Conservation (phyloP, 2,329 filamentous ascomycete species). For the Arthrobotrys sphaeroides region DNA sequence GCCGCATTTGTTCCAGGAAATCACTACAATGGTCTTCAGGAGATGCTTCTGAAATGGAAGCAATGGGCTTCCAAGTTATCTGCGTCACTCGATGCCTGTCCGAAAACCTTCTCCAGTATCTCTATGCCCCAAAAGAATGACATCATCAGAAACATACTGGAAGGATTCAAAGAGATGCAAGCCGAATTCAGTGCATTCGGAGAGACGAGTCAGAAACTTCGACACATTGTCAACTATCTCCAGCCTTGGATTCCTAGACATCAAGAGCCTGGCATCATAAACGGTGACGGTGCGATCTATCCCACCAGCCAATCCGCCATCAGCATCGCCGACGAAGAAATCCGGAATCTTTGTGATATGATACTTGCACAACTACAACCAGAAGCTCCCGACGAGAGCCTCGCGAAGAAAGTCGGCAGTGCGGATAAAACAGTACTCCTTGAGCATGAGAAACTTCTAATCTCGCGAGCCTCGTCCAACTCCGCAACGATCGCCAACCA, state of each 20-base stretch:
- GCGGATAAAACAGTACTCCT: conserved; percentile 25
- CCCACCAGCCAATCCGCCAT: not conserved
- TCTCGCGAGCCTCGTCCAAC: not conserved
- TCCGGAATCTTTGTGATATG: conserved; percentile 32
- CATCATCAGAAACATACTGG: not conserved
- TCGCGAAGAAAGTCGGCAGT: conserved; percentile 17
- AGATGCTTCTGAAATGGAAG: conserved; percentile 18
- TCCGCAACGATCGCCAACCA: not conserved
- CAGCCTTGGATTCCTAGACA: conserved; percentile 17
- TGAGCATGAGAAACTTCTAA: conserved; percentile 33
- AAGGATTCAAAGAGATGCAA: conserved; percentile 6
- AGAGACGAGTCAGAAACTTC: not conserved
- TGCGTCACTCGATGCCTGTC: not conserved
- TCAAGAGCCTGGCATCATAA: not conserved
- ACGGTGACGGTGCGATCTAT: not conserved
- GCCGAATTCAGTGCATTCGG: conserved; percentile 14
- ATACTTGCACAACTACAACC: conserved; percentile 40
- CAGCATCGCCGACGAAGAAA: not conserved
- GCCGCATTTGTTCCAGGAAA: conserved; percentile 22
- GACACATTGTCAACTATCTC: conserved; percentile 36
- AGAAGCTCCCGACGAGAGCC: not conserved
- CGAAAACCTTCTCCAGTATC: conserved; percentile 31
- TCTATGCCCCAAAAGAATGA: not conserved
- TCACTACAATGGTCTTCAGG: conserved; percentile 13
- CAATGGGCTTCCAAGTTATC: conserved; percentile 13